Percentiles rank a stretch among this genome's conserved stretches.
Evolutionary conservation across 495 filamentous ascomycete species (phyloP).

Genomic region (Annulohypoxylon nitens): DNA sequence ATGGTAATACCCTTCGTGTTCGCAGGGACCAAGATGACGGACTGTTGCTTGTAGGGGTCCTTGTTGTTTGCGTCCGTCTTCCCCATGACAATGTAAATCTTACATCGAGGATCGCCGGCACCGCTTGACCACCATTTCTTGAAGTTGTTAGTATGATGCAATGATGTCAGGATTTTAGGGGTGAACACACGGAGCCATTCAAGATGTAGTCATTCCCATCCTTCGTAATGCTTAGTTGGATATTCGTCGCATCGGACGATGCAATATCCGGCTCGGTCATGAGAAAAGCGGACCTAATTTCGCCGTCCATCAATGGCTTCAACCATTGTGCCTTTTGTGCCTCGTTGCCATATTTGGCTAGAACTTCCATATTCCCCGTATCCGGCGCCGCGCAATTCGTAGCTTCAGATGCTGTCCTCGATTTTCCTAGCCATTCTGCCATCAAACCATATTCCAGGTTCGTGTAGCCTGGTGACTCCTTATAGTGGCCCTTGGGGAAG

Average conservation of each 20-base stretch:
- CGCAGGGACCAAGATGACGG: slow-evolving; percentile 86
- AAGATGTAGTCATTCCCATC: slow-evolving; percentile 88
- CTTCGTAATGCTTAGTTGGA: slow-evolving; percentile 80
- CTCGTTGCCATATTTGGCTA: slow-evolving; percentile 92
- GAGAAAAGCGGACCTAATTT: slow-evolving; percentile 89
- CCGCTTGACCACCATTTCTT: slow-evolving; percentile 98
- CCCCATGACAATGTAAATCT: slow-evolving; percentile 92
- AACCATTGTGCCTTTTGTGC: slow-evolving; percentile 92
- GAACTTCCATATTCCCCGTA: slow-evolving; percentile 95
- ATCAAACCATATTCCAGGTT: slow-evolving; percentile 95
- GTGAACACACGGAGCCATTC: slow-evolving; percentile 77
- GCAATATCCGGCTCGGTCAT: slow-evolving; percentile 94
- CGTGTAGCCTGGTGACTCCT: slow-evolving; percentile 88
- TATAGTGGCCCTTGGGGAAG: slow-evolving; percentile 93
- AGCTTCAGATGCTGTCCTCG: slow-evolving; percentile 82
- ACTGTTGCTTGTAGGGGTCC: slow-evolving; percentile 87
- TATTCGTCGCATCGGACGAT: slow-evolving; percentile 89
- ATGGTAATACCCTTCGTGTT: slow-evolving; percentile 81
- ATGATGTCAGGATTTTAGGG: not conserved
- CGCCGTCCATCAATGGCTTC: slow-evolving; percentile 82
- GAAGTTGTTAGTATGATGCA: slow-evolving; percentile 2
- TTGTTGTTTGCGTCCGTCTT: slow-evolving; percentile 79
- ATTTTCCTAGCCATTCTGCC: slow-evolving; percentile 90
- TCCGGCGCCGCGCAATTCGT: slow-evolving; percentile 93
- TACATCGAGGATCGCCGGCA: slow-evolving; percentile 90